phyloP scores from a whole-genome alignment of 495 filamentous ascomycete species.

The Trichoderma gamsii region DNA sequence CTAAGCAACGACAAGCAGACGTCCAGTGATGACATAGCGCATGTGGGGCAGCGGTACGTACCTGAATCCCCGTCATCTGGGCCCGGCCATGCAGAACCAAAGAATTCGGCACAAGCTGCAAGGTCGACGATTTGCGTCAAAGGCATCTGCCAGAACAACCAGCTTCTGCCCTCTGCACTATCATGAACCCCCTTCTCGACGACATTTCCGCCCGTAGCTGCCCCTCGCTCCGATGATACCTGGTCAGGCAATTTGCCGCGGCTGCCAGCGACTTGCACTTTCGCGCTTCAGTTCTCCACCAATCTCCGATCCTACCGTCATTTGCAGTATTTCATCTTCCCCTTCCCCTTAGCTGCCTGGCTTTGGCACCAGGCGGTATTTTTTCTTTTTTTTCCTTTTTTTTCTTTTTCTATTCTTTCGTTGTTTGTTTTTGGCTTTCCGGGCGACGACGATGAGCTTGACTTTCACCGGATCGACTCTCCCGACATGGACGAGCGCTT shows the following conservation, averaged over 20 bases:
- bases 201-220: not conserved
- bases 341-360: not conserved
- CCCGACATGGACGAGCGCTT: slow-evolving; percentile 1
- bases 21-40: slow-evolving; percentile 2
- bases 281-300: not conserved
- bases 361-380: not conserved
- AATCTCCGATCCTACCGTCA: slow-evolving; percentile 13
- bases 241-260: slow-evolving; percentile 7
- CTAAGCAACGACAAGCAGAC: no score
- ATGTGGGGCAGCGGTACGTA: not conserved
- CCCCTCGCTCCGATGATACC: slow-evolving; percentile 1
- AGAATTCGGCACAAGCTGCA: not conserved
- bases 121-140: not conserved
- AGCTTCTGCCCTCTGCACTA: not conserved
- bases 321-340: not conserved
- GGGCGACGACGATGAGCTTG: not conserved
- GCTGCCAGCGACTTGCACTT: not conserved
- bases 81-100: not conserved
- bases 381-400: not conserved
- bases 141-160: not conserved
- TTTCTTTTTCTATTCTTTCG: not conserved
- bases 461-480: not conserved
- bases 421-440: not conserved
- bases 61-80: not conserved
- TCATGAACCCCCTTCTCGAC: not conserved